These are phyloP conservation scores for Cadophora gregata DNA, from an alignment of 2,329 filamentous ascomycete genomes.

Conservation along the genomic window DNA sequence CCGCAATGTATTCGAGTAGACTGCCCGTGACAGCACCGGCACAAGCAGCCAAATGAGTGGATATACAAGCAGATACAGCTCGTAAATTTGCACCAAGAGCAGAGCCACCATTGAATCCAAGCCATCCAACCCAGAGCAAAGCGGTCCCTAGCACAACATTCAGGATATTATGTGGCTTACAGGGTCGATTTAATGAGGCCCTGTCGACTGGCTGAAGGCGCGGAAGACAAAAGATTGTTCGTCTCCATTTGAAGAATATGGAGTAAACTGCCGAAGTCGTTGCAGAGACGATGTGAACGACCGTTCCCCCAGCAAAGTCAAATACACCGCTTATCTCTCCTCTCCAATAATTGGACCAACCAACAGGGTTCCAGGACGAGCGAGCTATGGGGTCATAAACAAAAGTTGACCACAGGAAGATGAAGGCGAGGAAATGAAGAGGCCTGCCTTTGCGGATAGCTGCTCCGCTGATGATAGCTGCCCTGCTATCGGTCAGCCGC, in stretches of 20 bases:
- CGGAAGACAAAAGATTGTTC: constrained; percentile 36
- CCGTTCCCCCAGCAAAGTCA: constrained; percentile 75
- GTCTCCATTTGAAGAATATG: constrained; percentile 70
- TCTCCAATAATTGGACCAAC: constrained; percentile 63
- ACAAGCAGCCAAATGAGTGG: constrained; percentile 74
- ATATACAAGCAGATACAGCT: constrained; percentile 84
- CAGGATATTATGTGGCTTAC: constrained; percentile 70
- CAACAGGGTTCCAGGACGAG: constrained; percentile 77
- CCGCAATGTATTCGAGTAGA: neutral
- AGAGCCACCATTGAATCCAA: constrained; percentile 88
- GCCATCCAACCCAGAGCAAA: constrained; percentile 90
- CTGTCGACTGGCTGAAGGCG: constrained; percentile 43
- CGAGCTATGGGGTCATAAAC: constrained; percentile 76
- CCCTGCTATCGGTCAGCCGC: constrained; percentile 44
- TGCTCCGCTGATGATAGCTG: constrained; percentile 52
- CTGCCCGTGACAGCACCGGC: constrained; percentile 18
- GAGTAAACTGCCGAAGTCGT: constrained; percentile 74
- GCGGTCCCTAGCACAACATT: constrained; percentile 68
- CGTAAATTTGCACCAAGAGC: constrained; percentile 82
- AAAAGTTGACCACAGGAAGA: constrained; percentile 72
- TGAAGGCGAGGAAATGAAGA: constrained; percentile 65
- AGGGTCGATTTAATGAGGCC: constrained; percentile 11
- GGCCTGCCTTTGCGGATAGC: constrained; percentile 62
- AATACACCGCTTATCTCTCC: constrained; percentile 47
- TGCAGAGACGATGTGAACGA: constrained; percentile 63